Evolutionary conservation across 2,329 filamentous ascomycete genomes (phyloP).

Genomic region (Plectosphaerella cucumerina): DNA sequence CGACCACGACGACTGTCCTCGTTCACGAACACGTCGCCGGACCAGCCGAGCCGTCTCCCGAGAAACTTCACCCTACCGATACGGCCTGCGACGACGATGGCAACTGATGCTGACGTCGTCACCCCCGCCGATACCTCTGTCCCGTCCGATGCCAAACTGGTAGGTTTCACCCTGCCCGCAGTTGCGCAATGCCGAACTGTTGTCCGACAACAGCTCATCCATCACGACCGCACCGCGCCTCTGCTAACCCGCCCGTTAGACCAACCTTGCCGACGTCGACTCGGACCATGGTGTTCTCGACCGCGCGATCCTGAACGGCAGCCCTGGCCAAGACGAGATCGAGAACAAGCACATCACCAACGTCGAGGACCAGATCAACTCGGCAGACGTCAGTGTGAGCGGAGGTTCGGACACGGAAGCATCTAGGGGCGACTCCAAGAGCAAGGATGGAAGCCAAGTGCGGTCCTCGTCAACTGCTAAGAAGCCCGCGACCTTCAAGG

Average conservation of each 20-base stretch:
- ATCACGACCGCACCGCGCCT: not conserved
- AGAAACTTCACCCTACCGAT: not conserved
- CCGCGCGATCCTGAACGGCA: conserved; percentile 45
- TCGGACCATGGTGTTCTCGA: conserved; percentile 44
- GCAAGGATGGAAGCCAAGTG: conserved; percentile 53
- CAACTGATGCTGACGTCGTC: conserved; percentile 55
- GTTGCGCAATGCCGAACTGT: conserved; percentile 7
- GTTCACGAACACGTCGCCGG: conserved; percentile 17
- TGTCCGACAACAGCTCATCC: not conserved
- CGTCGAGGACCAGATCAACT: conserved; percentile 56
- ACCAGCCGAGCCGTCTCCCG: conserved; percentile 20
- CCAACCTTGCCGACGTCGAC: conserved; percentile 30
- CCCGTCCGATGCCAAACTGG: conserved; percentile 40
- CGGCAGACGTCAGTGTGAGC: conserved; percentile 64
- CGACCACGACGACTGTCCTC: conserved; percentile 20
- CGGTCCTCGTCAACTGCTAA: conserved; percentile 59
- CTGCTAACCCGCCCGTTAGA: conserved; percentile 17
- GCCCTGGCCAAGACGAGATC: conserved; percentile 42
- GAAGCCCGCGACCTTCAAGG: conserved; percentile 77
- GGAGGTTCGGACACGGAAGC: conserved; percentile 75
- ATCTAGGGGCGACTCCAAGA: conserved; percentile 52
- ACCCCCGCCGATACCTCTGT: conserved; percentile 50
- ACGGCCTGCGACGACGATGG: conserved; percentile 44
- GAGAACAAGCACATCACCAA: conserved; percentile 54
- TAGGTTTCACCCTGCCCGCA: conserved; percentile 26